Evolutionary conservation across 2,329 filamentous ascomycete species (phyloP).

Genomic region (Arthrobotrys sphaeroides): DNA sequence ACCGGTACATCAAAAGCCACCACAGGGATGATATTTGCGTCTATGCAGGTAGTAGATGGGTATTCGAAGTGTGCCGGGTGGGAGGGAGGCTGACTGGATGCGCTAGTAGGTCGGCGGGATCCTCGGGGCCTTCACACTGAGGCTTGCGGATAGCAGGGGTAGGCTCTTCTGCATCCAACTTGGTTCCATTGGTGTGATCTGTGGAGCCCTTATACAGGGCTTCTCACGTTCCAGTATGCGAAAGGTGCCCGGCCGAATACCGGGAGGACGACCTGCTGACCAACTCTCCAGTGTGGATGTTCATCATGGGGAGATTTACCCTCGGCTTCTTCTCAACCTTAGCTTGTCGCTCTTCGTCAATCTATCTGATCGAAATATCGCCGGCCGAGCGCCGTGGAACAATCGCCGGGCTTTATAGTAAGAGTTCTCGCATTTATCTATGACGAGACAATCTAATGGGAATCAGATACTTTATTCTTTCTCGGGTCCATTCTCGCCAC

Average conservation of each 20-base stretch:
- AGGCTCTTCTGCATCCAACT: conserved; percentile 68
- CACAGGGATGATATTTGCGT: conserved; percentile 63
- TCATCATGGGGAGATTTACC: conserved; percentile 68
- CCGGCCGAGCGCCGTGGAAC: conserved; percentile 72
- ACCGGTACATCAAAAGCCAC: conserved; percentile 64
- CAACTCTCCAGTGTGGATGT: conserved; percentile 59
- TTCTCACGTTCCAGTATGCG: conserved; percentile 49
- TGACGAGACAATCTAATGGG: neutral
- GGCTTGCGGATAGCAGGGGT: conserved; percentile 67
- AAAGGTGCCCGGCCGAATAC: no score
- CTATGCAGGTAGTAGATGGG: conserved; percentile 48
- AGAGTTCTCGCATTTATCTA: neutral
- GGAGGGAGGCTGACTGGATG: neutral
- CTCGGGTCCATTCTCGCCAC: conserved; percentile 62
- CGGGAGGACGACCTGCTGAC: neutral
- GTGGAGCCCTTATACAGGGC: conserved; percentile 65
- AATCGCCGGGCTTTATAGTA: conserved; percentile 68
- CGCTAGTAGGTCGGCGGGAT: conserved; percentile 62
- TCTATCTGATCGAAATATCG: conserved; percentile 71
- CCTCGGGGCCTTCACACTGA: conserved; percentile 66
- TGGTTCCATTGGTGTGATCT: conserved; percentile 67
- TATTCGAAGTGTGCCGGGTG: neutral
- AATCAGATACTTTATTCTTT: conserved; percentile 62
- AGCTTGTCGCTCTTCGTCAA: conserved; percentile 69
- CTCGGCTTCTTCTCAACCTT: conserved; percentile 70